These are phyloP conservation scores for Pythium rishiriense DNA, from an alignment of 352 stramenopile species.

Conservation along the genomic window DNA sequence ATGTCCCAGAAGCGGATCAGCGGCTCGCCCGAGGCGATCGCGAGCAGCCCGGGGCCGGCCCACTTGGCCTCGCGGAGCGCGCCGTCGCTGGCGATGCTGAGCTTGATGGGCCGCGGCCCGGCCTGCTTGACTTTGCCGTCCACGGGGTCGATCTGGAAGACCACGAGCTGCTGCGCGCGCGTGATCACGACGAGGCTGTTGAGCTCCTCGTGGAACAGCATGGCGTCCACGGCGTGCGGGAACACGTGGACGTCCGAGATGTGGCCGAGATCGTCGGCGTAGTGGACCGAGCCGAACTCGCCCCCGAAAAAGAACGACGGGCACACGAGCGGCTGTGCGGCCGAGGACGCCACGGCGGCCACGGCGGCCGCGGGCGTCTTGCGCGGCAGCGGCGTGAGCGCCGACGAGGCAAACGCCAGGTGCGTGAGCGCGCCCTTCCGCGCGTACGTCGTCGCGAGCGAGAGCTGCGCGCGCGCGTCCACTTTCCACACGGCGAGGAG, in stretches of 20 bases:
- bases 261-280: constrained; percentile 92
- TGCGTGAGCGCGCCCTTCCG: constrained; percentile 87
- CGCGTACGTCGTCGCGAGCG: constrained; percentile 80
- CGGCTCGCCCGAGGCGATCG: constrained; percentile 86
- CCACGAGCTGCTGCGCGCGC: constrained; percentile 80
- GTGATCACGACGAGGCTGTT: constrained; percentile 91
- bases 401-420: constrained; percentile 78
- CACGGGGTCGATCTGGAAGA: constrained; percentile 83
- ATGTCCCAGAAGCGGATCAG: constrained; percentile 94
- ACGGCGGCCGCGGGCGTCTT: background rate
- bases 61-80: constrained; percentile 85
- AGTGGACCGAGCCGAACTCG: constrained; percentile 88
- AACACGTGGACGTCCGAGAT: constrained; percentile 89
- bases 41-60: constrained; percentile 88
- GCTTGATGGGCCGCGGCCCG: constrained; percentile 83
- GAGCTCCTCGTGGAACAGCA: constrained; percentile 88
- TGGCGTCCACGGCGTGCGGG: constrained; percentile 85
- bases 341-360: background rate
- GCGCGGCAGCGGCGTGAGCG: constrained; percentile 14
- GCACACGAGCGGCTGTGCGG: constrained; percentile 41
- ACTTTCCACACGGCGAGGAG: constrained; percentile 87
- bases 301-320: constrained; percentile 94
- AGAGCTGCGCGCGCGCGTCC: constrained; percentile 75
- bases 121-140: constrained; percentile 86
- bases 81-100: constrained; percentile 84